These are phyloP conservation scores for Melampsora larici-populina DNA, from an alignment of 1,284 basidiomycete genomes.

Conservation along the genomic window DNA sequence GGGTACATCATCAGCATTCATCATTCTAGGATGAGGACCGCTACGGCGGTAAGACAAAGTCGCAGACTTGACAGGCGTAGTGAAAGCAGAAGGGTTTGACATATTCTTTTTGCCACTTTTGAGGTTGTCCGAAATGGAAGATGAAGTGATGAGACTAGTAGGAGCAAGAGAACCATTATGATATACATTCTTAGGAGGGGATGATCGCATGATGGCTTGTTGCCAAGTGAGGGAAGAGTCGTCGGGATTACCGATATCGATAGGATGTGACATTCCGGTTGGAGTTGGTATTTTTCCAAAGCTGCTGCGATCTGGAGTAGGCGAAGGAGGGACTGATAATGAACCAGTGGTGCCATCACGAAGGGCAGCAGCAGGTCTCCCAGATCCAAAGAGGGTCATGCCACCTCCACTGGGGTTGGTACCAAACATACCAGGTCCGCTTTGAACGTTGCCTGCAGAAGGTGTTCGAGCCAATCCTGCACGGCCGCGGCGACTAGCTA, in stretches of 20 bases:
- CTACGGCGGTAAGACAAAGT: background rate
- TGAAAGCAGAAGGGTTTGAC: background rate
- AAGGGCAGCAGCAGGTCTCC: background rate
- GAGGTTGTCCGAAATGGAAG: background rate
- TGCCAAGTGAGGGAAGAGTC: constrained; percentile 40
- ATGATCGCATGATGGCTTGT: constrained; percentile 28
- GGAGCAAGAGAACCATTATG: background rate
- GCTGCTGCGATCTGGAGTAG: background rate
- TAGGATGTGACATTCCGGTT: too few species aligned
- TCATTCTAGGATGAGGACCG: background rate
- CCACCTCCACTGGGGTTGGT: background rate
- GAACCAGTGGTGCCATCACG: background rate
- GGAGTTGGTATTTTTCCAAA: background rate
- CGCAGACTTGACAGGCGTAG: constrained; percentile 14
- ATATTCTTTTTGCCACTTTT: constrained; percentile 15
- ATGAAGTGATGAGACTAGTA: background rate
- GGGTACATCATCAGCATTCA: background rate
- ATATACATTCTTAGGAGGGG: constrained; percentile 9
- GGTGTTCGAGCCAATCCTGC: constrained; percentile 13
- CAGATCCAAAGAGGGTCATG: background rate
- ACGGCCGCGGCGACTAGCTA: constrained; percentile 6
- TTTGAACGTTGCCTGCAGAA: background rate
- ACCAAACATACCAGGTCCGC: background rate
- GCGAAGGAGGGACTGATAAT: constrained; percentile 5
- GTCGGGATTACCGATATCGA: background rate